These are phyloP conservation scores for Sugiyamaella sp. DNA, from an alignment of 1,139 yeast species.

Conservation along the genomic window DNA sequence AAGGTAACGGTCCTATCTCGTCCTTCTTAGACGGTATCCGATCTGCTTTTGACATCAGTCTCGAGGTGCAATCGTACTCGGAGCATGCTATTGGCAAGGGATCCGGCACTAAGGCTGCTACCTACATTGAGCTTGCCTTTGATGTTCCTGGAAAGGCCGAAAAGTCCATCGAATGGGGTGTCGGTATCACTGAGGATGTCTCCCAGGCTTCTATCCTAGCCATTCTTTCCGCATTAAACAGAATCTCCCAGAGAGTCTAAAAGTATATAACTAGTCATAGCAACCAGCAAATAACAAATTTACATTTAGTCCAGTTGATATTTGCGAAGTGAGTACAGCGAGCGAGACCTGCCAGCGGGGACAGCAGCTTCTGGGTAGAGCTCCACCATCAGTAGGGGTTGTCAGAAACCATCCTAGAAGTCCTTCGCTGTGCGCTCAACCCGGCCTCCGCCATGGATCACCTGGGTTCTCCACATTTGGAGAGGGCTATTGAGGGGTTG, in stretches of 20 bases:
- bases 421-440: too few species aligned
- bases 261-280: background rate
- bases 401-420: too few species aligned
- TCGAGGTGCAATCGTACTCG: constrained; percentile 81
- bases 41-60: constrained; percentile 54
- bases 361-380: too few species aligned
- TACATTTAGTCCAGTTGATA: too few species aligned
- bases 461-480: too few species aligned
- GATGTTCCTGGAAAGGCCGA: constrained; percentile 42
- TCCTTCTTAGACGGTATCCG: constrained; percentile 82
- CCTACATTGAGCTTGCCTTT: constrained; percentile 71
- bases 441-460: too few species aligned
- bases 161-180: constrained; percentile 77
- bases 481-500: background rate
- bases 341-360: too few species aligned
- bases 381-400: too few species aligned
- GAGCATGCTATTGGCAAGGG: constrained; percentile 94
- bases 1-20: constrained; percentile 95
- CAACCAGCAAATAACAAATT: too few species aligned
- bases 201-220: constrained; percentile 87
- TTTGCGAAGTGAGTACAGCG: too few species aligned
- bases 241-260: constrained; percentile 24
- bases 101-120: constrained; percentile 84
- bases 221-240: constrained; percentile 70
- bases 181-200: constrained; percentile 91